Percentiles rank a stretch among this genome's conserved stretches.
These are phyloP conservation scores for Capsicum pubescens DNA, from an alignment of 257 asterid genomes.

Conservation along the genomic window DNA sequence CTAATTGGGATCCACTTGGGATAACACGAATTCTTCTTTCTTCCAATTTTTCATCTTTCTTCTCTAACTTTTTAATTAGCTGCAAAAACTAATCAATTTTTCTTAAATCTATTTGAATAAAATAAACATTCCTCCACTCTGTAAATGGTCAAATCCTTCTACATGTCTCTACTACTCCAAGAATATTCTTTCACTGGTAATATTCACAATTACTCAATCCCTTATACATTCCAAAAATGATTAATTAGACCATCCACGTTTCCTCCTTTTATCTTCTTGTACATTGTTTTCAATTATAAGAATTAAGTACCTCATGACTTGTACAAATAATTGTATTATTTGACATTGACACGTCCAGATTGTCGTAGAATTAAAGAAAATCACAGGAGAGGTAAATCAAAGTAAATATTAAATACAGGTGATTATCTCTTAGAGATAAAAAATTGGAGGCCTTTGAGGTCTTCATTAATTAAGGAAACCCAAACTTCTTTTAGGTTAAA, in stretches of 20 bases:
- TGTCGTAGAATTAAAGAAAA: background rate
- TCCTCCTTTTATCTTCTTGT: slow-evolving; percentile 20
- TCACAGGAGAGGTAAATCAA: background rate
- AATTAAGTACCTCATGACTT: background rate
- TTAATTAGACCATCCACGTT: background rate
- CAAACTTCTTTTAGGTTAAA: background rate
- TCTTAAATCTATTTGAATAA: background rate
- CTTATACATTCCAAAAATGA: background rate
- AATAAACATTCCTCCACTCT: slow-evolving; percentile 7
- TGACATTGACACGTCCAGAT: background rate
- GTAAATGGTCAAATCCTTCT: background rate
- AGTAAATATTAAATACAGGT: background rate
- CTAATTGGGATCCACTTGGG: slow-evolving; percentile 28
- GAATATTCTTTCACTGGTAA: slow-evolving; percentile 19
- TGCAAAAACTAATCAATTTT: background rate
- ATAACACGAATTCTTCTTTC: background rate
- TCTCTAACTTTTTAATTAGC: background rate
- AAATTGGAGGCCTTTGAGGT: background rate
- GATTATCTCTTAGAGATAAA: background rate
- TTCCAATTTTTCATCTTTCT: background rate
- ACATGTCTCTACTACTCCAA: slow-evolving; percentile 26
- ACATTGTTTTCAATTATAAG: background rate
- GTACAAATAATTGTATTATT: background rate
- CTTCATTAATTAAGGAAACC: background rate
- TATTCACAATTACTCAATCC: background rate